A percentile compares a stretch with the other conserved stretches of the same genome.
phyloP scores from a whole-genome alignment of 169 alveolate genomes.

The Ichthyophthirius multifiliis region DNA sequence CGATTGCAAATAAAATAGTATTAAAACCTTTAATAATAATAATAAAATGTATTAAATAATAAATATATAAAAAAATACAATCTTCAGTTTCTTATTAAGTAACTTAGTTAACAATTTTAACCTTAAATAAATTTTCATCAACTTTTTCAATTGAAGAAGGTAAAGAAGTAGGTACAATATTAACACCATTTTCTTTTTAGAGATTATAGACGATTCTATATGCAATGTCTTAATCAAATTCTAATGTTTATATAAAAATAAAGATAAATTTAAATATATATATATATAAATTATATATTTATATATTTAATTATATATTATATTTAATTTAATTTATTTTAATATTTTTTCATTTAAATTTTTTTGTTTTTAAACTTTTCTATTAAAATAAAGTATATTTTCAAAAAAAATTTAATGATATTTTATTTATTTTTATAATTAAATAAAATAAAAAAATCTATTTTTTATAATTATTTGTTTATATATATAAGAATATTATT shows the following conservation, averaged over 20 bases:
- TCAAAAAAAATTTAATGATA: background rate
- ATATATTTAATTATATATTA: background rate
- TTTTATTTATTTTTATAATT: background rate
- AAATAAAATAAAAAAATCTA: background rate
- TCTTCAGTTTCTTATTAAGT: slow-evolving; percentile 23
- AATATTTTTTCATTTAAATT: background rate
- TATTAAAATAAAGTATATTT: background rate
- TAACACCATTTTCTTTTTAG: slow-evolving; percentile 48
- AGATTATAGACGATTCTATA: slow-evolving; percentile 40
- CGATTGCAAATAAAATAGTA: slow-evolving; percentile 76
- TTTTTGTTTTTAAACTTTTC: background rate
- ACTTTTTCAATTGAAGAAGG: slow-evolving; percentile 24
- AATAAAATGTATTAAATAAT: background rate
- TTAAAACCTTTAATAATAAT: slow-evolving; percentile 44
- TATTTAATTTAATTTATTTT: background rate
- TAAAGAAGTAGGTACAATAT: slow-evolving; percentile 34
- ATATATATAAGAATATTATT: background rate
- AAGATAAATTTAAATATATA: no score
- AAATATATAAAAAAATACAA: slow-evolving; percentile 11
- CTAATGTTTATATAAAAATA: no score
- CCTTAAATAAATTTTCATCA: slow-evolving; percentile 33
- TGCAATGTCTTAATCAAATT: slow-evolving; percentile 77
- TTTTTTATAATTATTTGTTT: background rate
- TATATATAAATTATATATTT: no score
- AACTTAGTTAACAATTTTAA: slow-evolving; percentile 38